Evolutionary conservation across 305 asterid genomes (phyloP), one percentile per base, ranked within the genome.

Genomic region (Fraxinus paxiana): DNA sequence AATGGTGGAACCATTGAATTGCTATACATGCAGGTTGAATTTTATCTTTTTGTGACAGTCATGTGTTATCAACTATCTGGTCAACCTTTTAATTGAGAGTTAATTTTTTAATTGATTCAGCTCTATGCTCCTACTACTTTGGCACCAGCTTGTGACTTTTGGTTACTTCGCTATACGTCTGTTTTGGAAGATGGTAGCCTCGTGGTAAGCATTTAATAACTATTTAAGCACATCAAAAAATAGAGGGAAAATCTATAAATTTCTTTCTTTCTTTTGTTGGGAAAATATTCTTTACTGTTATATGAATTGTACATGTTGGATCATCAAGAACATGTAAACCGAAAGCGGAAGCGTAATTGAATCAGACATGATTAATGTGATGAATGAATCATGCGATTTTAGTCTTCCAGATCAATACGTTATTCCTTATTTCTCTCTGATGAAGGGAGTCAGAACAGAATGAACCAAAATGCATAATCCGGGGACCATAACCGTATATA

Each of bases 151-250:
- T 98, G 99, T 74, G 99, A 96, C 85, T 92, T 96, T 83, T 96
- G 98, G 98, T 81, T 96, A 35, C 87, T 96, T 10, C 96, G 98
- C 54, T 96, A 96, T 78, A 94, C 98, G 31, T 94, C 98, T 65
- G 92, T 92, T 28, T 91, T 90, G 97, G 99, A 94, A 85, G 98
- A 96, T 69, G 98, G 99, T 35, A 96, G 98, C 87, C 99, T 96
- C 15, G 98, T 92, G 92, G 98, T 95, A 91, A 31, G 87, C 69
- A 34, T 46, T 41, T 31, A 37, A 33, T 79, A 56, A 75, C 38
- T 38, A 5, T 73, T 18, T 6, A 20, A 3, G 26, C 51, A 78
- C 74, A n/a, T n/a, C 22, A 26, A 26, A 67, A 76, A 30, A 22
- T 38, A 73, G 56, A 12, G 17, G 46, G n/a, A 59, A 35, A 31